Evolutionary conservation across 805 yeast genomes (phyloP), one percentile per base, ranked within the genome.

Genomic region (Naumovozyma dairenensis): DNA sequence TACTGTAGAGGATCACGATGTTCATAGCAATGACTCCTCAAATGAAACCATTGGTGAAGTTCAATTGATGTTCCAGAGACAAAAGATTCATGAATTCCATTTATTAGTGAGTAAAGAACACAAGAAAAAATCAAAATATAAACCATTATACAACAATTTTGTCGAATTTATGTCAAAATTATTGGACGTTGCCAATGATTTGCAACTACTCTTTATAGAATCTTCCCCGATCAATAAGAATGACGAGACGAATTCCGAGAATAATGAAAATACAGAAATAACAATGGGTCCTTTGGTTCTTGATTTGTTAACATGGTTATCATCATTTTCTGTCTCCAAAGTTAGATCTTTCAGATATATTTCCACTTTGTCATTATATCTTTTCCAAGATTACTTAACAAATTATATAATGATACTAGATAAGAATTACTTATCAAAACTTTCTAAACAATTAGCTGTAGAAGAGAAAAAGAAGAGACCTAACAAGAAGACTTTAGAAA

Each of bases 1-100:
- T 2, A 71, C 70, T 17, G 71, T 83, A 7, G 77, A 77, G 38
- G 72, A 74, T 18, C 94, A 87, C 53, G 96, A 86, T 52, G 76
- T 84, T 32, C 65, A 63, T 16, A 77, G 76, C 46, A 63, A 71
- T 34, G 86, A 80, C 27, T 72, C 82, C 6, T 81, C 92, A 1
- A 62, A 70, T 12, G 80, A 77, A 22, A 82, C 95, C 0, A 71
- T 83, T 7, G 74, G 69, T 4, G 94, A 84, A 53, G 57, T 86
- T 18, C 80, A 81, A 40, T 62, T 72, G 14, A 58, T 71, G 29
- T 81, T 82, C 44, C 63, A 69, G 34, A 61, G 63, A 10, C 87
- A 81, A 53, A 65, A 65, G 33, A 49, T 64, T 25, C 87, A 80
- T 46, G 92, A 82, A 44, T 82, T 72, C 43, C 85, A 87, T 6